Conservation (phyloP, 2,329 filamentous ascomycete species). For the Exserohilum rostratum region DNA sequence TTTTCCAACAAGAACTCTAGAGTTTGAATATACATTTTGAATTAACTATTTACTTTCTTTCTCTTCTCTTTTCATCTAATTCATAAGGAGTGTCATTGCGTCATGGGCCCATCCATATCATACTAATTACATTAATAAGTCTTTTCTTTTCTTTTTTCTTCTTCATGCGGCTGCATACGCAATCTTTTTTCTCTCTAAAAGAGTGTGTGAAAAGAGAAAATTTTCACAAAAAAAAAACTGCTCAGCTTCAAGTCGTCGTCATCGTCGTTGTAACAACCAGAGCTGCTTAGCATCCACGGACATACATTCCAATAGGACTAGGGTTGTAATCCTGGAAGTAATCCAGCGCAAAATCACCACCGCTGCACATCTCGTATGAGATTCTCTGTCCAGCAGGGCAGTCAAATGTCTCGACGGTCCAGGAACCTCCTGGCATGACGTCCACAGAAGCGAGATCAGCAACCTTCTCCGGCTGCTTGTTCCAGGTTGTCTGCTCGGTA, state of each 20-base stretch:
- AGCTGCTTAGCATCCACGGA: conserved; percentile 38
- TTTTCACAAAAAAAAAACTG: no score
- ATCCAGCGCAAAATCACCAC: conserved; percentile 57
- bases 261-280: no score
- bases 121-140: no score
- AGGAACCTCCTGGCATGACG: conserved; percentile 59
- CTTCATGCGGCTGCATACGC: no score
- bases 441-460: conserved; percentile 50
- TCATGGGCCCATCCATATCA: background rate
- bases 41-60: background rate
- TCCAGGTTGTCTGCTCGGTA: conserved; percentile 58
- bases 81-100: background rate
- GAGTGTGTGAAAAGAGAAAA: no score
- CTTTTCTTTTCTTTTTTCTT: no score
- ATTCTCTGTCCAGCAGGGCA: conserved; percentile 62
- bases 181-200: no score
- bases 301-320: conserved; percentile 49
- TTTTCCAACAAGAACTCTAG: background rate
- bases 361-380: conserved; percentile 59
- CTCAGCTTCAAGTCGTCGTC: no score
- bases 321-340: conserved; percentile 71
- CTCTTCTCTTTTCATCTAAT: background rate
- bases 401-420: conserved; percentile 59
- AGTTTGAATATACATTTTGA: background rate
- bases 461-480: conserved; percentile 56